A percentile compares a stretch with the other conserved stretches of the same genome.
Conservation (phyloP, 768 basidiomycete species). For the Favolaschia claudopus region DNA sequence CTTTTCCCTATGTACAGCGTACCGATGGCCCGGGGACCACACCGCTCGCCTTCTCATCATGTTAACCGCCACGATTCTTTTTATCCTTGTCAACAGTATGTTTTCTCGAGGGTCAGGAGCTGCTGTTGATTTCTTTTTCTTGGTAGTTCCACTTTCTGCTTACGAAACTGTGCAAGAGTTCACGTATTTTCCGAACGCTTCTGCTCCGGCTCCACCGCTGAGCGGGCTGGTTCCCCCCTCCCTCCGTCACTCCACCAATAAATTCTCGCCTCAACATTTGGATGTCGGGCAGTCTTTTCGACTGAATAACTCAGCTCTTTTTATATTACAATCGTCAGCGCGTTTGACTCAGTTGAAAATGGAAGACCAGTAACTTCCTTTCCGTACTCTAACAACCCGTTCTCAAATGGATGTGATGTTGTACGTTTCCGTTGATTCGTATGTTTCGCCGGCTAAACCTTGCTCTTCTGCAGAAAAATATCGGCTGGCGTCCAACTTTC, state of each 20-base stretch:
- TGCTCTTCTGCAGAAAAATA: neutral
- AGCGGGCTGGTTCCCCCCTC: neutral
- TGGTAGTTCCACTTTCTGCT: constrained; percentile 10
- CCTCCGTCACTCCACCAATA: neutral
- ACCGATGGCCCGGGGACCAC: constrained; percentile 7
- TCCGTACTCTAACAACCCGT: constrained; percentile 2
- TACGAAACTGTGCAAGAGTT: neutral
- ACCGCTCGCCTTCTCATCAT: neutral
- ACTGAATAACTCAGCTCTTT: constrained; percentile 9
- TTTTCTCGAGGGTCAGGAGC: neutral
- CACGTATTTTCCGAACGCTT: constrained; percentile 8
- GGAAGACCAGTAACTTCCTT: neutral
- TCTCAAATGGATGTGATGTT: neutral
- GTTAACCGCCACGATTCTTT: neutral
- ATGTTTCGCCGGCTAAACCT: neutral
- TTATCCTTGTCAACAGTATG: constrained; percentile 2
- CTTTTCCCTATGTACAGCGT: constrained; percentile 3
- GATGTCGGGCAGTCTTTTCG: neutral
- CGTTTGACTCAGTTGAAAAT: neutral
- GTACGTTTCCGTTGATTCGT: neutral
- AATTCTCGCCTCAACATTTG: constrained; percentile 1
- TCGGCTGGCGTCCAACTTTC: neutral
- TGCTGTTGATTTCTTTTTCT: neutral
- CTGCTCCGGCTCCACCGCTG: neutral
- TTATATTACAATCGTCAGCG: neutral